A percentile compares a stretch with the other conserved stretches of the same genome.
Conservation (phyloP, 305 asterid genomes). For the Andrographis paniculata region DNA sequence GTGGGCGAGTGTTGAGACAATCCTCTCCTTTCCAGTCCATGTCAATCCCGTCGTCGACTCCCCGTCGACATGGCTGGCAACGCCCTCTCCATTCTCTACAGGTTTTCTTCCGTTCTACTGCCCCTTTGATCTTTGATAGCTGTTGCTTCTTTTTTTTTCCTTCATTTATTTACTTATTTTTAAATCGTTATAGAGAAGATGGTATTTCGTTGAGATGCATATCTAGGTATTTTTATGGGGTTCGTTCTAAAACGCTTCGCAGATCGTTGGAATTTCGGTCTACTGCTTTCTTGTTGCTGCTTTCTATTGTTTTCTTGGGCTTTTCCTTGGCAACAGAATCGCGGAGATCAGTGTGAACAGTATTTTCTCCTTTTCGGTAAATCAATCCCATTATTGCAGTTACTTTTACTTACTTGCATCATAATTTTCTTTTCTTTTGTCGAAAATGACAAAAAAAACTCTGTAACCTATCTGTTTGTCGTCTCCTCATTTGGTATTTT, state of each 20-base stretch:
- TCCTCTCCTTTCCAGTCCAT: neutral
- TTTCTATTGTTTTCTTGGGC: constrained; percentile 76
- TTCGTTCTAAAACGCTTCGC: constrained; percentile 19
- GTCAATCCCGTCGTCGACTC: constrained; percentile 15
- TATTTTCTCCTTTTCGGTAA: constrained; percentile 61
- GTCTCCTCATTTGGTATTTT: neutral
- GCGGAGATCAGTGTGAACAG: constrained; percentile 61
- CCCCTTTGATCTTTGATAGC: neutral
- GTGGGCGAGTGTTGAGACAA: no score
- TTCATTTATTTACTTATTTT: neutral
- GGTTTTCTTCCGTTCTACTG: constrained; percentile 20
- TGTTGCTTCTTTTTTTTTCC: neutral
- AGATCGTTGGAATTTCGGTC: constrained; percentile 74
- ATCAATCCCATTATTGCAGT: neutral
- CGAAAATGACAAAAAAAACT: no score
- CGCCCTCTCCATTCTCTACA: constrained; percentile 88
- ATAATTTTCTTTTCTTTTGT: no score
- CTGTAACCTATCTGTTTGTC: neutral
- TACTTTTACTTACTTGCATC: no score
- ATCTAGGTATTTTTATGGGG: no score
- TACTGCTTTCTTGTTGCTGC: constrained; percentile 61
- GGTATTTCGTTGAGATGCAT: no score
- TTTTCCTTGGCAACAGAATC: constrained; percentile 56
- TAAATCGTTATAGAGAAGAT: no score
- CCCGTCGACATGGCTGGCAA: constrained; percentile 97